These are phyloP conservation scores for Xylariaceae sp. DNA, from an alignment of 2,329 filamentous ascomycete species.

Conservation along the genomic window DNA sequence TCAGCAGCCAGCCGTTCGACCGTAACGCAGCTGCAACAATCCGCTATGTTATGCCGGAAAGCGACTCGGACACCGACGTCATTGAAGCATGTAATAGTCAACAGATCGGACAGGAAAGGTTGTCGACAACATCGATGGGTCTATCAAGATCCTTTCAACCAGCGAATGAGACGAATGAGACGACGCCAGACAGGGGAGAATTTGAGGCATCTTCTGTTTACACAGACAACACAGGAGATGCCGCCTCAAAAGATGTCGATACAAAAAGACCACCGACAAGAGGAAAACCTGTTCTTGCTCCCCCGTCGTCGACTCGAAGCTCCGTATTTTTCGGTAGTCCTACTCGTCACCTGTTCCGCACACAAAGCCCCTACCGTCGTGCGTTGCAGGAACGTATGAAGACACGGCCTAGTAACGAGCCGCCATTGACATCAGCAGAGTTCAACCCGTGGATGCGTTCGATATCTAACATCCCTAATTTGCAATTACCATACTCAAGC, in stretches of 20 bases:
- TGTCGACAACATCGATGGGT: not conserved
- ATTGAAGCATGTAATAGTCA: slow-evolving; percentile 6
- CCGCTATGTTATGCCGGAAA: slow-evolving; percentile 25
- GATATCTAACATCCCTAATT: slow-evolving; percentile 37
- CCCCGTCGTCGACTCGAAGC: slow-evolving; percentile 37
- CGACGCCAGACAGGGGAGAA: not conserved
- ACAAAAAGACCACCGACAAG: not conserved
- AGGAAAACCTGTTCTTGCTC: slow-evolving; percentile 24
- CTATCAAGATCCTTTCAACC: not conserved
- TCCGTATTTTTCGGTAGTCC: slow-evolving; percentile 51
- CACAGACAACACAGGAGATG: not conserved
- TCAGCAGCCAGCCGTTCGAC: slow-evolving; percentile 1
- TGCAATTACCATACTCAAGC: slow-evolving; percentile 39
- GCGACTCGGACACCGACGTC: slow-evolving; percentile 19
- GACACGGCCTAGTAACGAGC: slow-evolving; percentile 28
- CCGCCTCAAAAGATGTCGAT: not conserved
- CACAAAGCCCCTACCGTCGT: slow-evolving; percentile 51
- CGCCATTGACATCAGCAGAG: slow-evolving; percentile 27
- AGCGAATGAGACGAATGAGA: not conserved
- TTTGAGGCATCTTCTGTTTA: slow-evolving; percentile 8
- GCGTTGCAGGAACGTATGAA: slow-evolving; percentile 45
- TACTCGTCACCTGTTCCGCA: slow-evolving; percentile 47
- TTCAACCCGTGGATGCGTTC: slow-evolving; percentile 38
- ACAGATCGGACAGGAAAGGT: not conserved
- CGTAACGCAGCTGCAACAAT: slow-evolving; percentile 22